phyloP scores from a whole-genome alignment of 1,284 basidiomycete genomes.

The Takashimella koratensis region DNA sequence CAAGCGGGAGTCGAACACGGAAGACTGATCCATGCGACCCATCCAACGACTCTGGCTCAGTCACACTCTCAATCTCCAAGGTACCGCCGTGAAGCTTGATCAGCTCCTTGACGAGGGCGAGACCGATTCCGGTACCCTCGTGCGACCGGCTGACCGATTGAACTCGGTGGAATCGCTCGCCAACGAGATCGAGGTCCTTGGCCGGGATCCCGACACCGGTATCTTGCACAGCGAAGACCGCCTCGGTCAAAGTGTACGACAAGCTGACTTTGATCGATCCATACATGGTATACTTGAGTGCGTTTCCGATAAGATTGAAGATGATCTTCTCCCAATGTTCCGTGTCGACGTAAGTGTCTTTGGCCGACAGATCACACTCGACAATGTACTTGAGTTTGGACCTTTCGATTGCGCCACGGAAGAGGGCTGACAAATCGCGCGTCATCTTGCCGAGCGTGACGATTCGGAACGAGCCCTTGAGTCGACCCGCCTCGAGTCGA shows the following conservation, averaged over 20 bases:
- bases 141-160: slow-evolving; percentile 39
- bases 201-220: slow-evolving; percentile 51
- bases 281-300: slow-evolving; percentile 42
- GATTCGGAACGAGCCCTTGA: slow-evolving; percentile 44
- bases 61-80: slow-evolving; percentile 45
- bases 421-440: slow-evolving; percentile 47
- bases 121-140: slow-evolving; percentile 50
- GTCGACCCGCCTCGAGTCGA: slow-evolving; percentile 42
- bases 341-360: slow-evolving; percentile 43
- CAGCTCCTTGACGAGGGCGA: slow-evolving; percentile 43
- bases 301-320: slow-evolving; percentile 49
- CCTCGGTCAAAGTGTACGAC: slow-evolving; percentile 23
- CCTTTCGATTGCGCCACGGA: slow-evolving; percentile 37
- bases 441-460: slow-evolving; percentile 47
- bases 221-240: slow-evolving; percentile 43
- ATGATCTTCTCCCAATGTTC: slow-evolving; percentile 53
- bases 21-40: slow-evolving; percentile 44
- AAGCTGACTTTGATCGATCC: slow-evolving; percentile 28
- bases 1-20: slow-evolving; percentile 39
- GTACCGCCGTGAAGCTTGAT: slow-evolving; percentile 50
- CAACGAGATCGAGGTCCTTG: slow-evolving; percentile 37
- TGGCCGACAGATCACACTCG: slow-evolving; percentile 39
- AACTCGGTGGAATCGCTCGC: slow-evolving; percentile 48
- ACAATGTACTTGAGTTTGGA: slow-evolving; percentile 41
- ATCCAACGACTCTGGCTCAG: slow-evolving; percentile 32